Evolutionary conservation across 192 early-diverging fungal genomes (phyloP).

Genomic region (Geosiphon pyriformis): DNA sequence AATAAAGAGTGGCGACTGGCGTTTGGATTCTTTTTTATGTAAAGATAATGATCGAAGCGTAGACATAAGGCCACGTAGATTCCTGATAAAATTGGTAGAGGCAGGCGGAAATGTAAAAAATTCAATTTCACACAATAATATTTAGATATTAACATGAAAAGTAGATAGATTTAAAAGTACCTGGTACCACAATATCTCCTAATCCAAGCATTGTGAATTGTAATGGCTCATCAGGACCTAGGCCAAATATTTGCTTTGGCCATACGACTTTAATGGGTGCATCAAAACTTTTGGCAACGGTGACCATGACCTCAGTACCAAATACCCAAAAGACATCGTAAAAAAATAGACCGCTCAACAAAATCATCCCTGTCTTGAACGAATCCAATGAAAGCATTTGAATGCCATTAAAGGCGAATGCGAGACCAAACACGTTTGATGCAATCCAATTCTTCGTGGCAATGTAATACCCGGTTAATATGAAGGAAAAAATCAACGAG

Average conservation of each 20-base stretch:
- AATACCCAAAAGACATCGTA: constrained; percentile 99
- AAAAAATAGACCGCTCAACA: constrained; percentile 85
- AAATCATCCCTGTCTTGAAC: constrained; percentile 93
- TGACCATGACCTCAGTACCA: constrained; percentile 97
- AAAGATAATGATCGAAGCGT: constrained; percentile 79
- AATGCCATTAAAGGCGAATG: constrained; percentile 82
- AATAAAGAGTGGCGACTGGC: constrained; percentile 58
- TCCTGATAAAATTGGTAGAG: constrained; percentile 33
- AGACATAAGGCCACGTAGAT: constrained; percentile 90
- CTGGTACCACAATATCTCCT: constrained; percentile 96
- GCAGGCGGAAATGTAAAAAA: not conserved
- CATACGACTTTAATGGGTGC: constrained; percentile 94
- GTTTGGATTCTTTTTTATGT: constrained; percentile 51
- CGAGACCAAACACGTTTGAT: constrained; percentile 81
- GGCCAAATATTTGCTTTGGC: constrained; percentile 64
- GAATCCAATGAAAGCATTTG: constrained; percentile 86
- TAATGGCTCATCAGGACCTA: constrained; percentile 38
- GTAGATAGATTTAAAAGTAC: constrained; percentile 35
- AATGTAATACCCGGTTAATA: constrained; percentile 69
- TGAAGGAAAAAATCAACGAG: constrained; percentile 47
- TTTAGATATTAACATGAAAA: not conserved
- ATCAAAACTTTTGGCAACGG: constrained; percentile 93
- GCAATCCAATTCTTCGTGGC: constrained; percentile 90
- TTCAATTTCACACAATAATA: not conserved
- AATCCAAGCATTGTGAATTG: constrained; percentile 91